A percentile compares a stretch with the other conserved stretches of the same genome.
Evolutionary conservation across 371 early-diverging fungal species (phyloP).

Genomic region (Syncephalastrum sp.): DNA sequence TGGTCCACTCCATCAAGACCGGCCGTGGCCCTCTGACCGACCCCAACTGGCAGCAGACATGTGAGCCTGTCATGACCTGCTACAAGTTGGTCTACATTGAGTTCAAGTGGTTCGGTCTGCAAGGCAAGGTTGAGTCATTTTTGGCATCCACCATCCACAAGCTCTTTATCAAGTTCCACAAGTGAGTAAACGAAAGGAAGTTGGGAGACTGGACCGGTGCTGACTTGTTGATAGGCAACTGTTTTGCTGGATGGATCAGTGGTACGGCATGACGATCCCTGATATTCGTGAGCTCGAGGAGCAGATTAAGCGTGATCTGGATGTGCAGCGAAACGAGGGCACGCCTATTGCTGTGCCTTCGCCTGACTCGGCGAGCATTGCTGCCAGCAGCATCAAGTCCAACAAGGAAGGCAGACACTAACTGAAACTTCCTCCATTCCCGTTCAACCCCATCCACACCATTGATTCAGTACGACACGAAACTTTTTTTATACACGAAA

Average conservation of each 20-base stretch:
- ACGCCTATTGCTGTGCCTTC: constrained; percentile 5
- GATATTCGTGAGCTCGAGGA: constrained; percentile 65
- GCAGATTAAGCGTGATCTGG: constrained; percentile 60
- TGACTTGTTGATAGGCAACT: constrained; percentile 44
- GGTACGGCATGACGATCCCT: constrained; percentile 72
- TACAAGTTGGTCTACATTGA: constrained; percentile 77
- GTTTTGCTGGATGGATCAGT: constrained; percentile 72
- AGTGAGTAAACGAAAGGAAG: constrained; percentile 14
- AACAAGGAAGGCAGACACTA: constrained; percentile 6
- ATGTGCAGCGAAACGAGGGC: constrained; percentile 30
- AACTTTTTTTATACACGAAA: not conserved
- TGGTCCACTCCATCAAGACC: constrained; percentile 63
- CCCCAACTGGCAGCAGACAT: constrained; percentile 39
- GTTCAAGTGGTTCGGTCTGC: constrained; percentile 73
- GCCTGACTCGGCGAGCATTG: constrained; percentile 15
- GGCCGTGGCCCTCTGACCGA: constrained; percentile 65
- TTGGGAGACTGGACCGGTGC: not conserved
- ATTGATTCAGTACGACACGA: not conserved
- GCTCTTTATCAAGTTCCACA: constrained; percentile 40
- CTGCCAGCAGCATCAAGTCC: constrained; percentile 10
- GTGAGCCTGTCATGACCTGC: constrained; percentile 76
- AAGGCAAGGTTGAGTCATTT: constrained; percentile 59
- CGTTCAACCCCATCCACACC: not conserved
- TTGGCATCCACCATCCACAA: constrained; percentile 42
- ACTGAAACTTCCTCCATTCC: constrained; percentile 1